Percentiles rank a stretch among this genome's conserved stretches.
These are phyloP conservation scores for Hyphopichia fennica DNA, from an alignment of 1,139 yeast genomes.

Conservation along the genomic window DNA sequence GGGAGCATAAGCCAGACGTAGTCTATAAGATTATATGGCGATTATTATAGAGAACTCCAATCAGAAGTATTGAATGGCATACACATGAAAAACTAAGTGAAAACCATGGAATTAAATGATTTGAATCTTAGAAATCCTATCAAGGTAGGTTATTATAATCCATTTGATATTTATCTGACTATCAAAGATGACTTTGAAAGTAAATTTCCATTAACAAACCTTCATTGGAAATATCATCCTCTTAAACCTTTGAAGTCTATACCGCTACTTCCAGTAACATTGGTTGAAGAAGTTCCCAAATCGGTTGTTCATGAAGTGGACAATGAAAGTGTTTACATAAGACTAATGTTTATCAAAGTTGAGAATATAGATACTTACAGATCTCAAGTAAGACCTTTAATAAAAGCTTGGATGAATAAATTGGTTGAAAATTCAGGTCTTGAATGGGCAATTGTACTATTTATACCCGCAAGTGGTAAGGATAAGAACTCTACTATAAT, in stretches of 20 bases:
- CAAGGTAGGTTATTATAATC: conserved; percentile 77
- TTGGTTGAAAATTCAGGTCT: conserved; percentile 43
- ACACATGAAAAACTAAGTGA: background rate
- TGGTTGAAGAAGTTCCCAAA: conserved; percentile 63
- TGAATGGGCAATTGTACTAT: conserved; percentile 68
- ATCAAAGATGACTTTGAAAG: conserved; percentile 52
- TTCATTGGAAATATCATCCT: conserved; percentile 72
- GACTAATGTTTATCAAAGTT: conserved; percentile 68
- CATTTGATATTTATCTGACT: conserved; percentile 64
- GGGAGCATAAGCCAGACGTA: background rate
- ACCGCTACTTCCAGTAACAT: conserved; percentile 55
- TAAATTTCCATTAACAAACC: conserved; percentile 64
- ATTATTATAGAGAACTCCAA: background rate
- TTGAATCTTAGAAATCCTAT: conserved; percentile 27
- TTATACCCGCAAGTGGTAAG: conserved; percentile 46
- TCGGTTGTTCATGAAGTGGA: conserved; percentile 9
- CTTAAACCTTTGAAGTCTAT: conserved; percentile 67
- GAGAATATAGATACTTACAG: conserved; percentile 73
- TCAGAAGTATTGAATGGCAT: background rate
- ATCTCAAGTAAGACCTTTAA: conserved; percentile 74
- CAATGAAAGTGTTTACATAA: conserved; percentile 52
- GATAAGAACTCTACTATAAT: conserved; percentile 44
- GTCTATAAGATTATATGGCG: background rate
- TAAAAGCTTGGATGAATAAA: conserved; percentile 74
- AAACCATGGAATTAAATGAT: conserved; percentile 10